Percentiles rank a stretch among this genome's conserved stretches.
These are phyloP conservation scores for Erodium maritimum DNA, from an alignment of 345 rosid genomes.

Conservation along the genomic window DNA sequence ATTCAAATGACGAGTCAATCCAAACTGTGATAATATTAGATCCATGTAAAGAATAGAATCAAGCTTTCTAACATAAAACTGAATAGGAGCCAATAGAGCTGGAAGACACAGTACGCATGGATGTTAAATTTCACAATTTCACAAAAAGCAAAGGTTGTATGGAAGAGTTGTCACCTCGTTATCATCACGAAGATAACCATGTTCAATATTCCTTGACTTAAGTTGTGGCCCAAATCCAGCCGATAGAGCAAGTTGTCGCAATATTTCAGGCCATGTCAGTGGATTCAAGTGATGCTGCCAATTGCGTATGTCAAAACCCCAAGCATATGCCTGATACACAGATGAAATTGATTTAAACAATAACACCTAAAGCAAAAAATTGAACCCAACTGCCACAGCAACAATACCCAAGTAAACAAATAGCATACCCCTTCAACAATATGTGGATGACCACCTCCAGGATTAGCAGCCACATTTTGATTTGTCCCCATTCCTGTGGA, in stretches of 20 bases:
- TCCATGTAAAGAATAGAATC: not conserved
- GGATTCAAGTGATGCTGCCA: constrained; percentile 71
- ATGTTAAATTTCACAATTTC: not conserved
- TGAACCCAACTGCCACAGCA: not conserved
- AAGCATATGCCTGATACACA: constrained; percentile 55
- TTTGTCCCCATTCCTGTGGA: constrained; percentile 46
- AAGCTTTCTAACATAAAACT: too few relatives aligned
- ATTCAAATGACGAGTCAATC: not conserved
- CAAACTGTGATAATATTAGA: not conserved
- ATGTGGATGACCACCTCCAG: constrained; percentile 80
- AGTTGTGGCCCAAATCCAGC: constrained; percentile 79
- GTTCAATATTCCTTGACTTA: constrained; percentile 41
- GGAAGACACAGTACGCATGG: not conserved
- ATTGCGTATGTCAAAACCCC: constrained; percentile 83
- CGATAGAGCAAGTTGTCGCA: constrained; percentile 72
- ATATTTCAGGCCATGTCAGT: constrained; percentile 84
- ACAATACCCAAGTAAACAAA: not conserved
- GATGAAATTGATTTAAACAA: not conserved
- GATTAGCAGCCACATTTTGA: constrained; percentile 52
- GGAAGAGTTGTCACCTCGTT: constrained; percentile 37
- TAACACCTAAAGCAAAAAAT: not conserved
- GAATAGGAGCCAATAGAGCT: not conserved
- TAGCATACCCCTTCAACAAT: constrained; percentile 77
- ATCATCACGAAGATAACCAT: constrained; percentile 37
- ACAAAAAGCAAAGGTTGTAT: not conserved